These are phyloP conservation scores for Leccinum obscurum DNA, from an alignment of 768 basidiomycete species.

Conservation along the genomic window DNA sequence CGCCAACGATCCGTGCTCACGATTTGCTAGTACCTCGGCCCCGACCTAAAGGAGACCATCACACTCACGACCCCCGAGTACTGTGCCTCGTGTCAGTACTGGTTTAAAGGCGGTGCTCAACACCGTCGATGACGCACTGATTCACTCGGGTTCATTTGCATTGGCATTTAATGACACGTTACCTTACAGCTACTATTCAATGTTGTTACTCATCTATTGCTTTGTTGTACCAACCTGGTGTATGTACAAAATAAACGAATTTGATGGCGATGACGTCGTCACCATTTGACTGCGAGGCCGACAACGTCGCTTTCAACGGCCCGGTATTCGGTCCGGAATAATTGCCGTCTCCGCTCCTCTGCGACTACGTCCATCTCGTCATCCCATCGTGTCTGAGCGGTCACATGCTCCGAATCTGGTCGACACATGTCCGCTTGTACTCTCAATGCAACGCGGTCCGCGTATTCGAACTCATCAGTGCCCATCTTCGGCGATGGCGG, in stretches of 20 bases:
- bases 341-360: slow-evolving; percentile 42
- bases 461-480: slow-evolving; percentile 15
- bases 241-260: slow-evolving; percentile 15
- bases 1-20: slow-evolving; percentile 7
- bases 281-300: slow-evolving; percentile 78
- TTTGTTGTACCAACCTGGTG: slow-evolving; percentile 24
- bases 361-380: slow-evolving; percentile 42
- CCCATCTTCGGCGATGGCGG: slow-evolving; percentile 40
- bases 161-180: slow-evolving; percentile 25
- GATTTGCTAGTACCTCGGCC: slow-evolving; percentile 55
- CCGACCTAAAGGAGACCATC: slow-evolving; percentile 65
- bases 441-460: slow-evolving; percentile 39
- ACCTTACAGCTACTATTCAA: slow-evolving; percentile 29
- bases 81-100: slow-evolving; percentile 59
- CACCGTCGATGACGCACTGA: slow-evolving; percentile 33
- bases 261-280: slow-evolving; percentile 18
- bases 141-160: slow-evolving; percentile 6
- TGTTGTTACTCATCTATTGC: slow-evolving; percentile 12
- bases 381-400: slow-evolving; percentile 35
- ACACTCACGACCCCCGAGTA: slow-evolving; percentile 50
- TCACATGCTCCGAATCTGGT: slow-evolving; percentile 31
- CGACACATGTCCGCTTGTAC: slow-evolving; percentile 45
- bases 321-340: slow-evolving; percentile 78
- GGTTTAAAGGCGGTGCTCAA: slow-evolving; percentile 49
- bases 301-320: slow-evolving; percentile 86